These are phyloP conservation scores for Aureobasidium lini DNA, from an alignment of 2,329 filamentous ascomycete genomes.

Conservation along the genomic window DNA sequence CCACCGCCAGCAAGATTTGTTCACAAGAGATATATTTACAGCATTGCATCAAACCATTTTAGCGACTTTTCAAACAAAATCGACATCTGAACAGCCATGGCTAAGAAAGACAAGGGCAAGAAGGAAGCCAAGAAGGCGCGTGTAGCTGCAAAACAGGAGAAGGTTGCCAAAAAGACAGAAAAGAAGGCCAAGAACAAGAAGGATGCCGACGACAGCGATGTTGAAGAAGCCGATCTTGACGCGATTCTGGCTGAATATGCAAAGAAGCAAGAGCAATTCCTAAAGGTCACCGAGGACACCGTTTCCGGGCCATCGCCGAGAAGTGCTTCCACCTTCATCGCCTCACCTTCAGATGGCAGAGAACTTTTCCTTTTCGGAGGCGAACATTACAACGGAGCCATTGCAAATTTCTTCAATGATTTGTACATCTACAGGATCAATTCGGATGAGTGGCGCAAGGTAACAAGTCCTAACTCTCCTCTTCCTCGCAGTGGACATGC, in stretches of 20 bases:
- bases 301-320: slow-evolving; percentile 68
- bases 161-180: slow-evolving; percentile 65
- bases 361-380: slow-evolving; percentile 89
- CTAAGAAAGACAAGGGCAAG: slow-evolving; percentile 48
- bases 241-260: slow-evolving; percentile 88
- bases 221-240: slow-evolving; percentile 87
- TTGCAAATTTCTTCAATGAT: slow-evolving; percentile 66
- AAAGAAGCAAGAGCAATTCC: slow-evolving; percentile 82
- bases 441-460: slow-evolving; percentile 80
- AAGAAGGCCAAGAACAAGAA: slow-evolving; percentile 78
- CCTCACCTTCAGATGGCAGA: slow-evolving; percentile 77
- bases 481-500: slow-evolving; percentile 88
- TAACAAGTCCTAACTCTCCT: slow-evolving; percentile 86
- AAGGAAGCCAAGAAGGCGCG: slow-evolving; percentile 38
- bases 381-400: slow-evolving; percentile 88
- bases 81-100: not conserved
- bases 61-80: not conserved
- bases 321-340: slow-evolving; percentile 72
- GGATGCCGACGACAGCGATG: slow-evolving; percentile 71
- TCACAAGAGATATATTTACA: not conserved
- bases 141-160: slow-evolving; percentile 44
- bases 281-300: slow-evolving; percentile 81
- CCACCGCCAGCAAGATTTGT: slow-evolving; percentile 7
- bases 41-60: not conserved
- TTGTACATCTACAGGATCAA: slow-evolving; percentile 66